Conservation (phyloP, 441 rosid genomes). For the Pelargonium fulgidum region DNA sequence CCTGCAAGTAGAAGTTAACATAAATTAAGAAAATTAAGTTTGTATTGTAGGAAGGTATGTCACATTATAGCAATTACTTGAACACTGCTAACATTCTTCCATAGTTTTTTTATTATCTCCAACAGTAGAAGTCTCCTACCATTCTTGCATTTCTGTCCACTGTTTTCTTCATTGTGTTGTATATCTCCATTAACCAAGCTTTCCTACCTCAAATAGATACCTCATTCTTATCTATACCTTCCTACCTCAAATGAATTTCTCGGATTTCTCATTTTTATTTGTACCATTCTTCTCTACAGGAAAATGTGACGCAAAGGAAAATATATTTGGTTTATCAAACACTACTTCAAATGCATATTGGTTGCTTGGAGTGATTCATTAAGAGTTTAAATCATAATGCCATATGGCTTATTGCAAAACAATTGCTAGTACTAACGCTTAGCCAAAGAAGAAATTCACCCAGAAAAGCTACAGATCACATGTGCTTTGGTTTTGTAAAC, state of each 20-base stretch:
- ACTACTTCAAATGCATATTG: neutral
- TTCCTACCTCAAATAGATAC: neutral
- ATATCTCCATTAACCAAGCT: neutral
- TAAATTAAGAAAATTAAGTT: conserved; percentile 8
- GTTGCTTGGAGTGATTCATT: too few relatives aligned
- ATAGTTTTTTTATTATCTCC: neutral
- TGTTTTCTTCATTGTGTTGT: neutral
- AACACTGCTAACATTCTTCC: neutral
- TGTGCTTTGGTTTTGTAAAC: neutral
- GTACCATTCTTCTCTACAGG: neutral
- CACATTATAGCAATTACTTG: neutral
- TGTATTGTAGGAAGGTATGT: neutral
- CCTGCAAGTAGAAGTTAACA: conserved; percentile 40
- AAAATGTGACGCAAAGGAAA: neutral
- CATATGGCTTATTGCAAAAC: neutral
- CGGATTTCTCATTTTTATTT: neutral
- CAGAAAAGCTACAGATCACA: neutral
- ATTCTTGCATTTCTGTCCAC: conserved; percentile 6
- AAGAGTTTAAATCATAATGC: neutral
- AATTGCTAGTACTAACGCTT: neutral
- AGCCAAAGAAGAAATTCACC: neutral
- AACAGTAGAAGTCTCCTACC: neutral
- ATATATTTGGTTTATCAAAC: neutral
- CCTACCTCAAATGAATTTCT: neutral
- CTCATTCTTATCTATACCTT: neutral